These are phyloP conservation scores for Phytophthora pinifolia DNA, from an alignment of 352 stramenopile genomes.

Conservation along the genomic window DNA sequence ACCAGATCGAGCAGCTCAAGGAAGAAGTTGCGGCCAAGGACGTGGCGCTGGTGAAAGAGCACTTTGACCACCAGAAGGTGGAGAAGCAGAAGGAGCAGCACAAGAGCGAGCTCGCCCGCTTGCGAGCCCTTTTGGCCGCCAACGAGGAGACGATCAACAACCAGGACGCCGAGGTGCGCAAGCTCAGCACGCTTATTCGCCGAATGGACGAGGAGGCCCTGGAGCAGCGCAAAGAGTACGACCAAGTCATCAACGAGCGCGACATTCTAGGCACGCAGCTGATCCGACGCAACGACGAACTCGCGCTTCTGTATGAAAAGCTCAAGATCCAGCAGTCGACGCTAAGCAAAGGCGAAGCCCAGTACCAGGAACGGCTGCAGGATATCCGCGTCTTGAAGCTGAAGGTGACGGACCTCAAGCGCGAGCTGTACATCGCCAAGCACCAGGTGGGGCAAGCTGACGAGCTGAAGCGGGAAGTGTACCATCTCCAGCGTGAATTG, in stretches of 20 bases:
- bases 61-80: constrained; percentile 95
- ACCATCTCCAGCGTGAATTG: constrained; percentile 91
- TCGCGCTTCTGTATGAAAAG: constrained; percentile 97
- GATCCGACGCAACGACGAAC: constrained; percentile 95
- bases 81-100: constrained; percentile 95
- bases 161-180: constrained; percentile 93
- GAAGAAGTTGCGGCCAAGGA: constrained; percentile 96
- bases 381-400: constrained; percentile 95
- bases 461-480: constrained; percentile 88
- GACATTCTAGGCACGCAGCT: constrained; percentile 97
- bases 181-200: constrained; percentile 91
- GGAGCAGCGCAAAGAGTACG: constrained; percentile 95
- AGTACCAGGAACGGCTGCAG: constrained; percentile 93
- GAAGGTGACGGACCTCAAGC: constrained; percentile 93
- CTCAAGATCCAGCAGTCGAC: constrained; percentile 96
- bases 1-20: constrained; percentile 96
- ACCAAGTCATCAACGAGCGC: constrained; percentile 96
- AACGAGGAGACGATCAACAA: constrained; percentile 95
- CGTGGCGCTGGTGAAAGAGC: constrained; percentile 94
- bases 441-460: constrained; percentile 87
- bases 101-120: constrained; percentile 91
- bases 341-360: constrained; percentile 90
- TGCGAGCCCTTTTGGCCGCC: constrained; percentile 84
- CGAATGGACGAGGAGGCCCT: constrained; percentile 94
- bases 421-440: constrained; percentile 91